Evolutionary conservation across 2,329 filamentous ascomycete species (phyloP).

Genomic region (Ophiognomonia clavigignenti-juglandacearum): DNA sequence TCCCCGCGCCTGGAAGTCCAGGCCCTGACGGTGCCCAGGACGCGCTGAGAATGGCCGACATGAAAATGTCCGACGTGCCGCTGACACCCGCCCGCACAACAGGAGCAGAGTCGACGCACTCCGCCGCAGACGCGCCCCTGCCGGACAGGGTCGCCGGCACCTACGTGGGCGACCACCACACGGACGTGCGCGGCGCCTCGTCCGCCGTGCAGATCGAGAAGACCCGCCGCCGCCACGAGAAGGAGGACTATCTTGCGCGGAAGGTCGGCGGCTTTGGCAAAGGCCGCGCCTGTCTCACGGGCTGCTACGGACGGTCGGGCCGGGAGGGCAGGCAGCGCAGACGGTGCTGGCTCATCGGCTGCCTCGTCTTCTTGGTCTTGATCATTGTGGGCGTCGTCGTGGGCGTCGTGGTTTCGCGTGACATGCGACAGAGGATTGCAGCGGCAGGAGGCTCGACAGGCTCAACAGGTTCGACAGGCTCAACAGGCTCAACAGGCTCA

Average conservation of each 20-base stretch:
- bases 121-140: conserved; percentile 26
- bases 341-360: conserved; percentile 52
- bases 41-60: conserved; percentile 48
- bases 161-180: conserved; percentile 40
- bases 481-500: no score
- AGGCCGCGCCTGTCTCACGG: conserved; percentile 60
- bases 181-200: conserved; percentile 31
- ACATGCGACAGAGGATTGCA: background rate
- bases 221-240: conserved; percentile 54
- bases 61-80: conserved; percentile 56
- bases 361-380: conserved; percentile 44
- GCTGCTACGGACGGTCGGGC: conserved; percentile 60
- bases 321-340: conserved; percentile 60
- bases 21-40: conserved; percentile 60
- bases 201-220: conserved; percentile 42
- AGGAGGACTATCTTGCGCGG: conserved; percentile 57
- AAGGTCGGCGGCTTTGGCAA: conserved; percentile 60
- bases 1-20: conserved; percentile 56
- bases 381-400: conserved; percentile 55
- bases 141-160: conserved; percentile 41
- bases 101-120: background rate
- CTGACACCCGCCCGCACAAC: conserved; percentile 36
- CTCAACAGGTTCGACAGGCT: no score
- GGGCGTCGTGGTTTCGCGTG: conserved; percentile 32
- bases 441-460: no score